Percentiles rank a stretch among this genome's conserved stretches.
Evolutionary conservation across 1,139 yeast genomes (phyloP).

Genomic region (Hyphopichia burtonii): DNA sequence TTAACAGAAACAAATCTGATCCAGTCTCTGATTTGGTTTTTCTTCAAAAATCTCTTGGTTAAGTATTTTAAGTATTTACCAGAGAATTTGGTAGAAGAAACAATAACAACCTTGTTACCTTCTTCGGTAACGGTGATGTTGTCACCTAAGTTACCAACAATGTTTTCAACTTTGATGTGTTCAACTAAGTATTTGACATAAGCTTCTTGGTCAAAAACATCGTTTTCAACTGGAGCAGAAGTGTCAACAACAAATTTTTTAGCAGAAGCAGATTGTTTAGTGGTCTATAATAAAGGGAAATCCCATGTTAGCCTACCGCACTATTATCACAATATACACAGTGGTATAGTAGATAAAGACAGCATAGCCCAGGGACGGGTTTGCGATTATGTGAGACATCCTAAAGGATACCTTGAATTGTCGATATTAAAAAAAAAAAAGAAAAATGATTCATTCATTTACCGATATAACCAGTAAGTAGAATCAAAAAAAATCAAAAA

Average conservation of each 20-base stretch:
- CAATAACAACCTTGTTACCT: constrained; percentile 84
- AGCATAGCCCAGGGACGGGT: constrained; percentile 57
- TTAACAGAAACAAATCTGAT: constrained; percentile 97
- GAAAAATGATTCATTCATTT: not conserved
- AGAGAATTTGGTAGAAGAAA: constrained; percentile 92
- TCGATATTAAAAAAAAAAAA: constrained; percentile 1
- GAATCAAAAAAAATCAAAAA: constrained; percentile 8
- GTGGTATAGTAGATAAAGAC: constrained; percentile 39
- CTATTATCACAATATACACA: constrained; percentile 31
- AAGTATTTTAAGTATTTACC: constrained; percentile 99
- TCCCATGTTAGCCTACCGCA: constrained; percentile 61
- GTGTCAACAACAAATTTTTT: constrained; percentile 96
- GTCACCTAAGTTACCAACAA: constrained; percentile 96
- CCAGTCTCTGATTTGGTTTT: constrained; percentile 99
- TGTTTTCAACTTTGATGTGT: constrained; percentile 98
- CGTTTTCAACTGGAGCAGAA: constrained; percentile 96
- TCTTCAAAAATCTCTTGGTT: constrained; percentile 99
- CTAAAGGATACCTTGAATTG: not conserved
- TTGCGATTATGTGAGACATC: constrained; percentile 15
- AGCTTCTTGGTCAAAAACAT: constrained; percentile 96
- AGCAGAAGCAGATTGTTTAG: constrained; percentile 75
- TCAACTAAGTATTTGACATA: constrained; percentile 97
- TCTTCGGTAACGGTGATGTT: constrained; percentile 85
- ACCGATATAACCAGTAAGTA: constrained; percentile 3
- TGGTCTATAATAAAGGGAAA: constrained; percentile 46